Evolutionary conservation across 495 filamentous ascomycete genomes (phyloP), one percentile per base, ranked within the genome.

Genomic region (Aspergillus incahuasiensis): DNA sequence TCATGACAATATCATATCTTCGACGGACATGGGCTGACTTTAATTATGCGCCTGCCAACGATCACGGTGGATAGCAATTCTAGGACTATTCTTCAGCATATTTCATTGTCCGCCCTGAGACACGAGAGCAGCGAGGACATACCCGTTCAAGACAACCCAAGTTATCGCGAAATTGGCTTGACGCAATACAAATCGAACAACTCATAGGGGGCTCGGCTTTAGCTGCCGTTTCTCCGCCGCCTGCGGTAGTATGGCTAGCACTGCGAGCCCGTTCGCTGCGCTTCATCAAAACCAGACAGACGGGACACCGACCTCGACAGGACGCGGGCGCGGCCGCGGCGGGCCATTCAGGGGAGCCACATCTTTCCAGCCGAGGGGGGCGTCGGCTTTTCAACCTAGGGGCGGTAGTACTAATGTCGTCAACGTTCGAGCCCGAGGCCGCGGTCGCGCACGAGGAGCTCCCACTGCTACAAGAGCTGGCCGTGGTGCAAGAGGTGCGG

Each of bases 181-280:
- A 49, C 15, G 34, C 46, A 12, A 12, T 25, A 19, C 24, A 19
- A 21, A 25, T 16, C 19, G 18, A 9, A 19, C 9, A 8, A 24
- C 7, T 48, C 47, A 13, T 24, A 16, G 32, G 46, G 38, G 57
- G 54, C 22, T 54, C 25, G 55, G 55, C 55, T 45, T 44, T 48
- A 44, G 56, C 56, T 54, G 55, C 59, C 53, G 24, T 47, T 40
- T 38, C 56, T 55, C 63, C 63, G 70, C 67, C 65, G 48, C 46
- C 56, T 62, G 61, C 65, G 70, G 61, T 62, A 72, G 62, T 54
- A 76, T 76, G 73, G 66, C 71, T 55, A 65, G 61, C 52, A 66
- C 71, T 45, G 59, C 70, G 32, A 71, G 67, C 56, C 65, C 70
- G 25, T 75, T 71, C 57, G 57, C 56, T 53, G 68, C 52, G 49